Evolutionary conservation across 768 basidiomycete genomes (phyloP), one percentile per base, ranked within the genome.

Genomic region (Pleurotus ostreatus): DNA sequence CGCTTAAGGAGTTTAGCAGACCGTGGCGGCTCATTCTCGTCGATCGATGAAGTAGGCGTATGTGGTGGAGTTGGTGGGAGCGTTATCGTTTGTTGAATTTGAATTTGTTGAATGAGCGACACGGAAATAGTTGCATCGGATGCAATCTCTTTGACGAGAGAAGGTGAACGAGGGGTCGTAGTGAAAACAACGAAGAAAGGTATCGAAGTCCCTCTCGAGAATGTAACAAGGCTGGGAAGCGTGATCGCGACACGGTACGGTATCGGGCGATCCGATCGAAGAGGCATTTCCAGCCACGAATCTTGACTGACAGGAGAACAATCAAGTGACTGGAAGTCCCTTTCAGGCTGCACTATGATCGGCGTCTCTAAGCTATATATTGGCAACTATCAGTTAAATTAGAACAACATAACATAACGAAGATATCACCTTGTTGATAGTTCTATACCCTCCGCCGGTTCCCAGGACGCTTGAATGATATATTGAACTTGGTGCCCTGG

Each of bases 151-250:
- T 76, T 78, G 7, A 83, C 78, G 30, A 89, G 70, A 9, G 68
- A 60, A 1, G 74, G 67, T 15, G 82, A 85, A 40, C 82, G 74
- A 15, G 84, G 80, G 6, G 70, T 80, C 26, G 88, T 88, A 8
- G 81, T 80, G 69, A 89, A 89, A 25, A 89, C 84, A 51, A 88
- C 85, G 62, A 83, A 89, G 63, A 83, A 89, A 11, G 87, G 81
- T 58, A 90, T 79, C n/a, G 78, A 78, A 15, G 76, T 77, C 22
- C 77, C 66, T 25, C 88, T 85, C 61, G 81, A 75, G 70, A 88
- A 88, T 3, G 78, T 78, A 11, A 81, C 73, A 13, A 80, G 76
- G 22, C 77, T 78, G 18, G 88, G 88, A 26, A 89, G 69, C 52
- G 87, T 86, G 18, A 89, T 88, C 20, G 83, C 86, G 66, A 85